Evolutionary conservation across 768 basidiomycete species (phyloP).

Genomic region (Coprinopsis marcescibilis): DNA sequence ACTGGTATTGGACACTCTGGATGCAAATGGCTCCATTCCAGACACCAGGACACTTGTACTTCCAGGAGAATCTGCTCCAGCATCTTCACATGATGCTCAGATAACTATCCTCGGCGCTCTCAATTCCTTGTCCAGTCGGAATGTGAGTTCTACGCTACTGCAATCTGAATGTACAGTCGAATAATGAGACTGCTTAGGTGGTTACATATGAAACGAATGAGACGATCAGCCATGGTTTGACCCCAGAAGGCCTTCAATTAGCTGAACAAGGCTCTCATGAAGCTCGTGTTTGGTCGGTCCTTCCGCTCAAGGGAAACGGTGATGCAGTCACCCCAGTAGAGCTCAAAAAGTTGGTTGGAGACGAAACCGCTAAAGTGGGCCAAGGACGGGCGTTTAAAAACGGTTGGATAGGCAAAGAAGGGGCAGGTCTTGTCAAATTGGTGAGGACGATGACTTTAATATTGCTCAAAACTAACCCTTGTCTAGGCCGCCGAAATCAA

Average conservation of each 20-base stretch:
- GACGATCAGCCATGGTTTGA: constrained; percentile 64
- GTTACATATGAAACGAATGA: constrained; percentile 77
- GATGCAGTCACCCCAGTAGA: constrained; percentile 58
- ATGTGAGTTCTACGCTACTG: constrained; percentile 43
- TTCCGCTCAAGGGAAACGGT: constrained; percentile 68
- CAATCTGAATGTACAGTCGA: constrained; percentile 1
- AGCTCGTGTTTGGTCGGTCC: constrained; percentile 85
- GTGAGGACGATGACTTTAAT: constrained; percentile 44
- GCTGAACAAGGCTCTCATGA: constrained; percentile 86
- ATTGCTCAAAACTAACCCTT: constrained; percentile 7
- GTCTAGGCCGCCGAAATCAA: constrained; percentile 55
- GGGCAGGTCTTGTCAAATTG: constrained; percentile 77
- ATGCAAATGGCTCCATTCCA: constrained; percentile 44
- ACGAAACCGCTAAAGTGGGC: constrained; percentile 87
- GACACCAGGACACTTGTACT: constrained; percentile 68
- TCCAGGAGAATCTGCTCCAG: constrained; percentile 54
- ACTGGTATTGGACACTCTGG: constrained; percentile 69
- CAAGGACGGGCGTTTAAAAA: constrained; percentile 96
- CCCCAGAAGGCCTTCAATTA: constrained; percentile 79
- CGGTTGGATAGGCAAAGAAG: constrained; percentile 93
- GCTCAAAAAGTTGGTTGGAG: constrained; percentile 73
- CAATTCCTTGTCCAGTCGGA: constrained; percentile 83
- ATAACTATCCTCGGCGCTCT: constrained; percentile 82
- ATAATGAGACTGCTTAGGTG: constrained; percentile 51
- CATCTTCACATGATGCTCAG: constrained; percentile 71